phyloP scores from a whole-genome alignment of 139 green algal genomes.

The Eudorina sp. region DNA sequence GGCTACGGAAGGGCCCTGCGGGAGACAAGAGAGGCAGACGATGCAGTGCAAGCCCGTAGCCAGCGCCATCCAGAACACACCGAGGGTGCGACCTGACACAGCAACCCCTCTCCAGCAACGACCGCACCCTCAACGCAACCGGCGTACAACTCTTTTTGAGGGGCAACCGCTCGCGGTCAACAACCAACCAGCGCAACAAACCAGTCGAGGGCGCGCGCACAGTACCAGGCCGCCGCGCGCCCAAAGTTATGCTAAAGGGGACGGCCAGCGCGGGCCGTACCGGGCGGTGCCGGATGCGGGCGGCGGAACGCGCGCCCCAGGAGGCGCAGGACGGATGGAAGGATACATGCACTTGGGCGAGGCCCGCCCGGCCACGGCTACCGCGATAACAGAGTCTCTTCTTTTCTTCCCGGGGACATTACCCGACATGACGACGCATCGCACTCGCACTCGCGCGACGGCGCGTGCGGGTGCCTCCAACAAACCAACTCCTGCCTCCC shows the following conservation, averaged over 20 bases:
- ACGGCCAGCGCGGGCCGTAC: not conserved
- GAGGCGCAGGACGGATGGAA: not conserved
- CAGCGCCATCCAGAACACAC: not conserved
- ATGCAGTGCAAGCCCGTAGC: no score
- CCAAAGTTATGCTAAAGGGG: not conserved
- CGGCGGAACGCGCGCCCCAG: not conserved
- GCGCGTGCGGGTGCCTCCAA: no score
- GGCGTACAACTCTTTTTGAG: not conserved
- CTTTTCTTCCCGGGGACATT: not conserved
- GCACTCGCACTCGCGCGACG: no score
- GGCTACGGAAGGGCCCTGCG: no score
- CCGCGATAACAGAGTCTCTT: not conserved
- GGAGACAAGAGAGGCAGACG: no score
- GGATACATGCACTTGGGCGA: not conserved
- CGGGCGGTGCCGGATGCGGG: conserved; percentile 10
- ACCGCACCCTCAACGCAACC: not conserved
- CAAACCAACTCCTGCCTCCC: no score
- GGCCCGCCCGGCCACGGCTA: conserved; percentile 8
- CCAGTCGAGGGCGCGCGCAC: not conserved
- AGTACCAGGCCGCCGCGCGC: not conserved
- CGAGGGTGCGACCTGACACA: not conserved
- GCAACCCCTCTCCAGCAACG: not conserved
- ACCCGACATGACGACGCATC: no score
- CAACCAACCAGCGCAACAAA: conserved; percentile 7
- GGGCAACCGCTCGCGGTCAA: no score